phyloP scores from a whole-genome alignment of 306 rosid genomes.

The Fagus sylvatica region DNA sequence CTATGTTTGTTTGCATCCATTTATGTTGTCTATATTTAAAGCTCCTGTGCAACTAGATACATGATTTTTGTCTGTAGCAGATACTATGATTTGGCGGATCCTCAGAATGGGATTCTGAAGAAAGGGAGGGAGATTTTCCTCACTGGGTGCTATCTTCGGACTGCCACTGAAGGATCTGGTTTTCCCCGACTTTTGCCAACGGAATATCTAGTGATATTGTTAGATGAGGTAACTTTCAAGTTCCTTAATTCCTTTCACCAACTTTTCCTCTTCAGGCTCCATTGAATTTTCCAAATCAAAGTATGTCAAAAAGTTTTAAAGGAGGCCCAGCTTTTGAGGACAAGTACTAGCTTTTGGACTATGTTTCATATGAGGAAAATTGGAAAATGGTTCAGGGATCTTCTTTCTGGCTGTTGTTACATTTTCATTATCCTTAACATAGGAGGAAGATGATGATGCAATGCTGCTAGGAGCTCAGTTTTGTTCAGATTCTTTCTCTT shows the following conservation, averaged over 20 bases:
- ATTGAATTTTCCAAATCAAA: conserved; percentile 13
- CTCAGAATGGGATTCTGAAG: conserved; percentile 68
- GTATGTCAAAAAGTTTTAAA: conserved; percentile 9
- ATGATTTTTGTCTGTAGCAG: conserved; percentile 41
- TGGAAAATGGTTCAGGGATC: conserved; percentile 7
- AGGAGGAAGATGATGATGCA: conserved; percentile 89
- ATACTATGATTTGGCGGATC: conserved; percentile 64
- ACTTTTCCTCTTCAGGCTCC: conserved; percentile 8
- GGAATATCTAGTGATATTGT: conserved; percentile 73
- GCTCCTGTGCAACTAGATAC: conserved; percentile 16
- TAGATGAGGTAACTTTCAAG: conserved; percentile 68
- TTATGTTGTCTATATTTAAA: conserved; percentile 3
- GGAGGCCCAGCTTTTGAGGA: conserved; percentile 14
- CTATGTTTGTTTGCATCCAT: conserved; percentile 1
- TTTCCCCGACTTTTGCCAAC: conserved; percentile 84
- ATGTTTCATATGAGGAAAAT: not conserved
- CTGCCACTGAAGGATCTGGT: conserved; percentile 62
- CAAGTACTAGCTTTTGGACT: conserved; percentile 10
- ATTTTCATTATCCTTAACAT: conserved; percentile 19
- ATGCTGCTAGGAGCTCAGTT: conserved; percentile 88
- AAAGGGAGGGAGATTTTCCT: conserved; percentile 84
- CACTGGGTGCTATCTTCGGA: conserved; percentile 94
- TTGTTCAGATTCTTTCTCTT: conserved; percentile 81
- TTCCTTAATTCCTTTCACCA: conserved; percentile 14
- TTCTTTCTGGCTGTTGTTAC: conserved; percentile 14